Base-by-base conservation (phyloP, 2,329 filamentous ascomycete genomes). In the Trichothecium sympodiale region DNA sequence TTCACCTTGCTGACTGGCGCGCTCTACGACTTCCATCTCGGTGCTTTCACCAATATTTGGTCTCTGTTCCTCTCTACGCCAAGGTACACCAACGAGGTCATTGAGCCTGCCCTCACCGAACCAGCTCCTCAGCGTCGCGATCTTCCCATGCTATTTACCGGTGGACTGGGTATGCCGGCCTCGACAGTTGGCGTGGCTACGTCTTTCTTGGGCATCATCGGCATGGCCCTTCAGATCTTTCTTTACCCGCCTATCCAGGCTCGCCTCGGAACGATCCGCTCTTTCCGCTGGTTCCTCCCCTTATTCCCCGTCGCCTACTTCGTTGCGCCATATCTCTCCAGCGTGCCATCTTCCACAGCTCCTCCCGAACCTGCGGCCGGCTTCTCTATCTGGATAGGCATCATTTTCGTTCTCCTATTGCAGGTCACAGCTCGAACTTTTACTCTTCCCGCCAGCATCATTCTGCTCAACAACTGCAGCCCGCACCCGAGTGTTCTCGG, bases 351-450 rank as follows among this genome's bases (percentile, higher is more conserved):
- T 3, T 40, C 60, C 34, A 47, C 64, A 28, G 48, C 56, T 2
- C 44, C 64, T 0, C 60, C 64, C 0, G 52, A 50, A 9, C 63
- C 68, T 0, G 63, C 67, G 0, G 63, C 62, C 1, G 70, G 69
- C 0, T 41, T 64, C 16, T 54, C 64, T 38, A 60, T 80, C 25
- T 83, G 75, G 79, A 56, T 67, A 2, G 69, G 69, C 13, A 77
- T 83, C 39, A 63, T 68, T 0, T 49, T 72, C 3, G 76, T 84
- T 2, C 62, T 84, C 2, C 64, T 74, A 13, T 52, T 86, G 8
- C 83, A 88, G 50, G 82, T 86, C 13, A 64, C 79, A 4, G 82
- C 78, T 0, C 68, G 83, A 18, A 89, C 83, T 0, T 85, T 88
- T 46, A 69, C 69, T 0, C 55, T 73, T 8, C 72, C 72, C 1